Percentiles rank a stretch among this genome's conserved stretches.
phyloP scores from a whole-genome alignment of 78 protist species.

The Tieghemostelium lacteum region DNA sequence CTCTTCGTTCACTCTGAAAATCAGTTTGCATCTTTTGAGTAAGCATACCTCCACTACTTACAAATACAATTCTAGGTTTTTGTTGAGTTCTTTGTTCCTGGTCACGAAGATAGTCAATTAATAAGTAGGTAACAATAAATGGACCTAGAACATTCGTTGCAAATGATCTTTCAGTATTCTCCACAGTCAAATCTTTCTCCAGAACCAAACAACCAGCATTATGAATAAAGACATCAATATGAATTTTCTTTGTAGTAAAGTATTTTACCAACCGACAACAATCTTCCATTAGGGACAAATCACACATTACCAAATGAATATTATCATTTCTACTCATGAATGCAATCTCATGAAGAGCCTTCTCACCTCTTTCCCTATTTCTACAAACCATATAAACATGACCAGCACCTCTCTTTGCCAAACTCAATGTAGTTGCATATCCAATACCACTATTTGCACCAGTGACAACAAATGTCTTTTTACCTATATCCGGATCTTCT shows the following conservation, averaged over 20 bases:
- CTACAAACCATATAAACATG: conserved; percentile 61
- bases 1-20: not conserved
- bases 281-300: conserved; percentile 3
- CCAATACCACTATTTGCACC: conserved; percentile 70
- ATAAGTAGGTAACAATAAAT: conserved; percentile 3
- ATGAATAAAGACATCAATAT: conserved; percentile 29
- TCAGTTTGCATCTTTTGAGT: conserved; percentile 42
- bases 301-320: conserved; percentile 17
- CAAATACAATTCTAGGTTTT: conserved; percentile 30
- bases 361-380: conserved; percentile 56
- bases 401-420: conserved; percentile 49
- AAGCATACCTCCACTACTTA: conserved; percentile 48
- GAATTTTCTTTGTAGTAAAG: not conserved
- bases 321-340: not conserved
- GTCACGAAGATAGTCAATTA: not conserved
- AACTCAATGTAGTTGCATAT: conserved; percentile 16
- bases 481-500: not conserved
- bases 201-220: conserved; percentile 63
- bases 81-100: not conserved
- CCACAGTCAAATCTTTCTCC: not conserved
- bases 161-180: conserved; percentile 36
- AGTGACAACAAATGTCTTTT: conserved; percentile 22
- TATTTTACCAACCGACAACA: not conserved
- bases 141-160: conserved; percentile 56
- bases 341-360: conserved; percentile 30